Conservation (phyloP, 2,329 filamentous ascomycete genomes). For the Juglanconis sp. region DNA sequence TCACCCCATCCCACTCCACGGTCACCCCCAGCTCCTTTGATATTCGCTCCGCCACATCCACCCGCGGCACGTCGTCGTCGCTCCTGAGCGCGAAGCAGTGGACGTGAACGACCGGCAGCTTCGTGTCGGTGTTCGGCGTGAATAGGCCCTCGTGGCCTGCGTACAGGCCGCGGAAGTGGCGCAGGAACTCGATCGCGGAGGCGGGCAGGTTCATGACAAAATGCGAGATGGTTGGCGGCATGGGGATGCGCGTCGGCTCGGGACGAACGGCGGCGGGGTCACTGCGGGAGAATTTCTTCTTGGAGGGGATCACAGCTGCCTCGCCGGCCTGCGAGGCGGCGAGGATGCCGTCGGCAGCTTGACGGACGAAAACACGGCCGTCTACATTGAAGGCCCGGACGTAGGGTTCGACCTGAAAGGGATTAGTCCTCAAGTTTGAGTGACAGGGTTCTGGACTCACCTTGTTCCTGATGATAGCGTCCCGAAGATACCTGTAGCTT, state of each 20-base stretch:
- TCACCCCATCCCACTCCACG: constrained; percentile 40
- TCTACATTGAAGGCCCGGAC: constrained; percentile 80
- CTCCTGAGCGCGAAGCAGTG: constrained; percentile 89
- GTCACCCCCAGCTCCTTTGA: constrained; percentile 56
- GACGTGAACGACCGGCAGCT: constrained; percentile 82
- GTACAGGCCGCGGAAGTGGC: constrained; percentile 75
- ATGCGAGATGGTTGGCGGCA: constrained; percentile 79
- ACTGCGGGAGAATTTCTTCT: constrained; percentile 33
- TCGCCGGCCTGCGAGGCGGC: constrained; percentile 48
- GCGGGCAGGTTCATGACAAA: constrained; percentile 98
- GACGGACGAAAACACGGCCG: constrained; percentile 74
- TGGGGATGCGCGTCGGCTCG: constrained; percentile 38
- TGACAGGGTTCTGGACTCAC: constrained; percentile 38
- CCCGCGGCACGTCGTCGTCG: constrained; percentile 65
- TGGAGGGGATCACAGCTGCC: constrained; percentile 51
- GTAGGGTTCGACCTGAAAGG: constrained; percentile 57
- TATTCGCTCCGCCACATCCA: constrained; percentile 65
- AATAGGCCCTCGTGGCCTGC: constrained; percentile 66
- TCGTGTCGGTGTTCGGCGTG: constrained; percentile 51
- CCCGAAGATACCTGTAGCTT: constrained; percentile 68
- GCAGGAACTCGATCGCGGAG: constrained; percentile 79
- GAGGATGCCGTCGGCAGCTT: constrained; percentile 60
- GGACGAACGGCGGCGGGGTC: constrained; percentile 24
- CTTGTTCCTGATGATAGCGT: constrained; percentile 76
- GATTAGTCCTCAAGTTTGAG: constrained; percentile 12